These are phyloP conservation scores for Syzygium oleosum DNA, from an alignment of 345 rosid genomes.

Conservation along the genomic window DNA sequence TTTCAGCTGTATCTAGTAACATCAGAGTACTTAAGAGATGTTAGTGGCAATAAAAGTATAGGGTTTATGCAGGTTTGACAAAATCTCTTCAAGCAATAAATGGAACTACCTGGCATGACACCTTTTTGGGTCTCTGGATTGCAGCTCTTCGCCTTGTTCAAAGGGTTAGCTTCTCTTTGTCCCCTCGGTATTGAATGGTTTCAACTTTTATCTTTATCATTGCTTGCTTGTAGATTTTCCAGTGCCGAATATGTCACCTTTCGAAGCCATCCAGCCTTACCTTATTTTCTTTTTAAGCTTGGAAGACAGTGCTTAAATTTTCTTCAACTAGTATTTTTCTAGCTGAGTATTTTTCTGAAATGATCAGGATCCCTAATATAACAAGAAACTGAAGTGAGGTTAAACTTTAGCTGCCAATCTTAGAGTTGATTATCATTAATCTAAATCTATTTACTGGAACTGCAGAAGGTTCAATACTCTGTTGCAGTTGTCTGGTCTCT, in stretches of 20 bases:
- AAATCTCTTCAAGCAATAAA: constrained; percentile 81
- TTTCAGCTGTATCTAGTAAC: background rate
- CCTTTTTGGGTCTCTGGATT: constrained; percentile 88
- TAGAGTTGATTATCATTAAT: background rate
- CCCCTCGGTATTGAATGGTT: background rate
- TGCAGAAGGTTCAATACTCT: background rate
- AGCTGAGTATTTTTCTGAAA: background rate
- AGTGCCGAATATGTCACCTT: background rate
- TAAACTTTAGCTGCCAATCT: background rate
- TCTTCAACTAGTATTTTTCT: background rate
- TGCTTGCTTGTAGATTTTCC: background rate
- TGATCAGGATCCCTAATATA: background rate
- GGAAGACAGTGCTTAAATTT: background rate
- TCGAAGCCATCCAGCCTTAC: background rate
- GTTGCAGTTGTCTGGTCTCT: background rate
- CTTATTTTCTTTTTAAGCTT: background rate
- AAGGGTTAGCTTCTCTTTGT: constrained; percentile 47
- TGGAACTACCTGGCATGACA: constrained; percentile 80
- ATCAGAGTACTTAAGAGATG: background rate
- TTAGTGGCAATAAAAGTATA: background rate
- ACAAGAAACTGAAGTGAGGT: background rate
- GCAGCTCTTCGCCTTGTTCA: constrained; percentile 94
- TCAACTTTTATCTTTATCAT: background rate
- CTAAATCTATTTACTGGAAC: background rate
- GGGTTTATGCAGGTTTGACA: constrained; percentile 55